A percentile compares a stretch with the other conserved stretches of the same genome.
These are phyloP conservation scores for Wickerhamiella siamensis DNA, from an alignment of 805 yeast genomes.

Conservation along the genomic window DNA sequence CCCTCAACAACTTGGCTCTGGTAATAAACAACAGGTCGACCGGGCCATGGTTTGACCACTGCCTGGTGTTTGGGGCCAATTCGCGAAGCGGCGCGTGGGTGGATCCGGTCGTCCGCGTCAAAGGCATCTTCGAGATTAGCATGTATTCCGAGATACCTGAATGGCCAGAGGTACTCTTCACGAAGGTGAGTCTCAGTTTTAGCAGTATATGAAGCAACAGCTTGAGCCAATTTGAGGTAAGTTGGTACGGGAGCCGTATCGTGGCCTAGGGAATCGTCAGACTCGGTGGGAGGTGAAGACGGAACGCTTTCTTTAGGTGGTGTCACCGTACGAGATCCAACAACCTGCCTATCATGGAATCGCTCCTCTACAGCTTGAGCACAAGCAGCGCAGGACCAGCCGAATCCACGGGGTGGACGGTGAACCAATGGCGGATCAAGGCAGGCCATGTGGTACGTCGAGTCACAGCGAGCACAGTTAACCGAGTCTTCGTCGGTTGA, in stretches of 20 bases:
- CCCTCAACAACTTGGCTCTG: slow-evolving; percentile 22
- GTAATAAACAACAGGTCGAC: slow-evolving; percentile 51
- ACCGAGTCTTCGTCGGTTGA: slow-evolving; percentile 60
- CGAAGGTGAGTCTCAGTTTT: not conserved
- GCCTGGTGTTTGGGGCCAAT: slow-evolving; percentile 59
- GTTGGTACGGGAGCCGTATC: not conserved
- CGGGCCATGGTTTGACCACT: slow-evolving; percentile 46
- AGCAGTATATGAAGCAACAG: not conserved
- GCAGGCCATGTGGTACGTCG: slow-evolving; percentile 65
- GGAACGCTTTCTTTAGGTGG: not conserved
- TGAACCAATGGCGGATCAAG: slow-evolving; percentile 68
- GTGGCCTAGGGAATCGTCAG: not conserved
- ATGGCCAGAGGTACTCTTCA: slow-evolving; percentile 41
- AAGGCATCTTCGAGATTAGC: slow-evolving; percentile 61
- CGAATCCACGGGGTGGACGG: slow-evolving; percentile 76
- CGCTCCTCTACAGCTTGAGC: slow-evolving; percentile 8
- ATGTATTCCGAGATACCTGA: slow-evolving; percentile 64
- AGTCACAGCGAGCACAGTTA: slow-evolving; percentile 63
- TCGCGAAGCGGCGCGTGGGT: slow-evolving; percentile 67
- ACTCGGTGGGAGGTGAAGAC: not conserved
- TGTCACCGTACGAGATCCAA: not conserved
- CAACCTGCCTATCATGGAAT: not conserved
- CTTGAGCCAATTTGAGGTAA: not conserved
- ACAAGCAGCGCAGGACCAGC: slow-evolving; percentile 81
- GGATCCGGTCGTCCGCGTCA: slow-evolving; percentile 62